Base-by-base conservation (phyloP, 2,329 filamentous ascomycete genomes). In the Cryphonectria carpinicola region DNA sequence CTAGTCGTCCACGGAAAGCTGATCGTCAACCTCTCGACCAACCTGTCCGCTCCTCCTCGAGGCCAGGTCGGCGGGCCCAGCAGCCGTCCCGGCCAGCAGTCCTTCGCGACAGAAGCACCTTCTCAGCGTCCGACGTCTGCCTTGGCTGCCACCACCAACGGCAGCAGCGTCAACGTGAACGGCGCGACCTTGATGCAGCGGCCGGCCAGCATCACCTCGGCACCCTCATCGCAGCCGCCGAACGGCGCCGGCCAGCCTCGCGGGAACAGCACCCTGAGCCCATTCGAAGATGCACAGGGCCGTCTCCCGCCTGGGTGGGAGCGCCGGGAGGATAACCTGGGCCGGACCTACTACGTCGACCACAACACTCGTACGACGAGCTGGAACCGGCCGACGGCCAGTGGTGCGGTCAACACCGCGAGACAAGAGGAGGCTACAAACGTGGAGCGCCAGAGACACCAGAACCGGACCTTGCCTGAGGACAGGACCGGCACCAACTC, bases 1-100 rank as follows among this genome's bases (percentile, higher is more conserved):
- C 89, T 99, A 65, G 94, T 98, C 70, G 96, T 99, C 46, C 95
- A 99, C 79, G 96, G 96, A 73, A 98, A 98, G 82, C 89, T 99
- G 69, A 99, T 99, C 77, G 90, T 99, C 73, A 98, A 97, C 80
- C 85, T 99, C 17, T 98, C 95, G 14, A 98, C 95, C 66, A 97
- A 99, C 80, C 87, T 98, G 28, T 85, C 88, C 60, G 82, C 88
- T 22, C 93, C 94, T 8, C 88, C 91, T 73, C 89, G 89, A 73
- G 84, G 85, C 32, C 77, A 80, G 28, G 77, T 83, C 8, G 46
- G 84, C 83, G 41, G 81, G 83, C 28, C 83, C 1, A 78, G 87
- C 35, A 80, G 81, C 49, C 77, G 80, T 7, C 80, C 82, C 17
- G 82, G 80, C 61, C 71, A 82, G n/a, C 81, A 84, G 2, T 81